Conservation (phyloP, 2,329 filamentous ascomycete species). For the Colletotrichum incanum region DNA sequence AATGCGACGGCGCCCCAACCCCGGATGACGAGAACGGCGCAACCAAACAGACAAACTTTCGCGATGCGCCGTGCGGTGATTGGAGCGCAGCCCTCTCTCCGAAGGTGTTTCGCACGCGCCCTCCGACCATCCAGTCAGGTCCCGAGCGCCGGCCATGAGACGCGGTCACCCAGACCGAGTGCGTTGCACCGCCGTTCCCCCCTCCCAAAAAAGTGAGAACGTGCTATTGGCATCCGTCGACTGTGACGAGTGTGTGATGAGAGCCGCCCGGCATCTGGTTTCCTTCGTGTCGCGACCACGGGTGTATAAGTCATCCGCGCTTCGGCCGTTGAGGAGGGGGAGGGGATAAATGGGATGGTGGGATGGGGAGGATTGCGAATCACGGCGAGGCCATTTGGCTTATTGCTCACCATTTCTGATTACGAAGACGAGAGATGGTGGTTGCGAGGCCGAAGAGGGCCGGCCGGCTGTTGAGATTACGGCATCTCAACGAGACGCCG, state of each 20-base stretch:
- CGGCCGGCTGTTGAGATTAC: neutral
- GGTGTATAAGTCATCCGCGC: slow-evolving; percentile 8
- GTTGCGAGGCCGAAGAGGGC: neutral
- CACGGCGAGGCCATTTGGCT: slow-evolving; percentile 16
- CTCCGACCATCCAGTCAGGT: slow-evolving; percentile 17
- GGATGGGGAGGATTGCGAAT: slow-evolving; percentile 17
- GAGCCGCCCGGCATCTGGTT: slow-evolving; percentile 6
- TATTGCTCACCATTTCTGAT: neutral
- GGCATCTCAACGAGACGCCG: slow-evolving; percentile 10
- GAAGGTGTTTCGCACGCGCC: slow-evolving; percentile 24
- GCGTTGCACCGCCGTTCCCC: neutral
- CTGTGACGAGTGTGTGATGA: slow-evolving; percentile 26
- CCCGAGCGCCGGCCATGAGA: slow-evolving; percentile 35
- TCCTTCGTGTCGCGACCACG: neutral
- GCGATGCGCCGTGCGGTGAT: slow-evolving; percentile 40
- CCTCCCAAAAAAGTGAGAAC: neutral
- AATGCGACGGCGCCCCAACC: neutral
- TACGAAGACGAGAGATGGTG: slow-evolving; percentile 1
- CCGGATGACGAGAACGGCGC: neutral
- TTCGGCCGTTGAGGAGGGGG: slow-evolving; percentile 4
- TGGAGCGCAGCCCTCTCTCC: slow-evolving; percentile 25
- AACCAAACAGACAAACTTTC: neutral
- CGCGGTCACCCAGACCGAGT: slow-evolving; percentile 17
- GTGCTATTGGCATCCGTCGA: neutral
- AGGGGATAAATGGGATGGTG: neutral